Evolutionary conservation across 2,329 filamentous ascomycete species (phyloP), one percentile per base, ranked within the genome.

Genomic region (Colletotrichum incanum): DNA sequence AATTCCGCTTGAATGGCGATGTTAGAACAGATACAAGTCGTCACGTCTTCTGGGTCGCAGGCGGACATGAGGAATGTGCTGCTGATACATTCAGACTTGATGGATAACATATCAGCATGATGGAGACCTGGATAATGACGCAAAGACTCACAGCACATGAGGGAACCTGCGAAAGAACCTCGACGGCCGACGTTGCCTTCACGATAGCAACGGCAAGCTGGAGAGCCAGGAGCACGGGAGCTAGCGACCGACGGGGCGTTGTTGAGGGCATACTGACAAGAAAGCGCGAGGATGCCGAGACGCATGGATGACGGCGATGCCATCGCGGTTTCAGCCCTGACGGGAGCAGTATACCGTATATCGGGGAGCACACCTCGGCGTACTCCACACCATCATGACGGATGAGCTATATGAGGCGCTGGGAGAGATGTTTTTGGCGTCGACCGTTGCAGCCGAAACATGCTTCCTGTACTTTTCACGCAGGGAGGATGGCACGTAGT

Each of bases 71-170:
- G 4, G 20, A 62, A 62, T 50, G 11, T 52, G 6, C 28, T 62
- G 12, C 31, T 52, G 14, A 62, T 62, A 39, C n/a, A 62, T 18
- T 52, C n/a, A 8, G 45, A 62, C 59, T 55, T 41, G 14, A 59
- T 26, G 34, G 47, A 23, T 26, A 3, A 52, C 31, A 14, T 26
- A 14, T 62, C 14, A 52, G 59, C 11, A 26, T 28, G 18, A 26
- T 3, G 31, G 11, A 18, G 14, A 26, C 31, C 45, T 41, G 20
- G 12, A 37, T 37, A 12, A 52, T 14, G 9, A 26, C 8, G 14
- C 26, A 37, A 62, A 37, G 16, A 28, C 59, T 52, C 23, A 62
- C 45, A 41, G 59, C 31, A 62, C 11, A 62, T 23, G 9, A 8
- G 6, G n/a, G 45, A 50, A 50, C 45, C 45, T 62, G 14, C 9